Conservation (phyloP, 306 rosid species). For the Trichosanthes truncata region DNA sequence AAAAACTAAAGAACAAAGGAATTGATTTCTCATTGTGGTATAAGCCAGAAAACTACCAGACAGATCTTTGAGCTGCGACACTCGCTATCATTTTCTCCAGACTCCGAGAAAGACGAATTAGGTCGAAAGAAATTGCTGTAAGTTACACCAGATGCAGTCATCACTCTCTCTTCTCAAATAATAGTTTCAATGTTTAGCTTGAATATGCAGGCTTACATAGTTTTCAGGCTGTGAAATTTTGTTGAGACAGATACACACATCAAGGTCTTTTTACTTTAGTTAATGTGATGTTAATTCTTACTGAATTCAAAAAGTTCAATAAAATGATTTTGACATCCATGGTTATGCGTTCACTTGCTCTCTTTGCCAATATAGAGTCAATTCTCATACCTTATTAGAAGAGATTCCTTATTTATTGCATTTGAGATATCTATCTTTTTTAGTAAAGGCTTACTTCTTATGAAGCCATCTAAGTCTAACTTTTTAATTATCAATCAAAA, state of each 20-base stretch:
- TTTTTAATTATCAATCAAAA: too few species aligned
- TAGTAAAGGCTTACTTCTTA: too few species aligned
- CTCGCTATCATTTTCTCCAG: not conserved
- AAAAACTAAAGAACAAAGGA: slow-evolving; percentile 52
- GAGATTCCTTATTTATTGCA: too few species aligned
- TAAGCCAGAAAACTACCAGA: slow-evolving; percentile 67
- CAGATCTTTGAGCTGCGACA: slow-evolving; percentile 44
- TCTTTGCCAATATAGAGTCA: not conserved
- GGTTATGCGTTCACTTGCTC: not conserved
- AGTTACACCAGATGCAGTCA: not conserved
- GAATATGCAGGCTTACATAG: not conserved
- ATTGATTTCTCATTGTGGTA: slow-evolving; percentile 80
- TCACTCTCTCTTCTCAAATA: not conserved
- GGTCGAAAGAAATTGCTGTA: not conserved
- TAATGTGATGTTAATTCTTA: not conserved
- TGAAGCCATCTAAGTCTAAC: too few species aligned
- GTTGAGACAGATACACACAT: not conserved
- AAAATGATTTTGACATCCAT: not conserved
- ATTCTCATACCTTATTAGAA: too few species aligned
- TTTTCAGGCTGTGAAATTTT: not conserved
- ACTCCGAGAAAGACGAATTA: not conserved
- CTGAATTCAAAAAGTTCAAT: not conserved
- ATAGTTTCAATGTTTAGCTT: not conserved
- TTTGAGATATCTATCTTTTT: too few species aligned
- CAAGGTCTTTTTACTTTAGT: not conserved